phyloP scores from a whole-genome alignment of 352 stramenopile genomes.

The Globisporangium spinosum region DNA sequence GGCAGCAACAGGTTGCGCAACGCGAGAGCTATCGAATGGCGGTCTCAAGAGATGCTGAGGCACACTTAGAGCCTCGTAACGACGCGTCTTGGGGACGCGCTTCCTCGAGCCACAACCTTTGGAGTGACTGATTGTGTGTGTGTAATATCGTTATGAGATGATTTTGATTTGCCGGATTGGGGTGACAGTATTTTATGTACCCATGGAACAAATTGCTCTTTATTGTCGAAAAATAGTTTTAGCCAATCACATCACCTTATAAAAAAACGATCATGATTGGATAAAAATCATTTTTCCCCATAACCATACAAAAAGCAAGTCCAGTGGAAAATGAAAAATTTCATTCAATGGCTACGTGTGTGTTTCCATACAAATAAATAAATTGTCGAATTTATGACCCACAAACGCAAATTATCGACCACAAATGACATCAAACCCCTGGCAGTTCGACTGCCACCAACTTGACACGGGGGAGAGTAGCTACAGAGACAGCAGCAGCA shows the following conservation, averaged over 20 bases:
- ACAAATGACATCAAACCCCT: background rate
- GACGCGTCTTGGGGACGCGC: background rate
- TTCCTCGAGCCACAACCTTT: background rate
- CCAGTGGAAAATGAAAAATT: too few species aligned
- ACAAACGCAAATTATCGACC: background rate
- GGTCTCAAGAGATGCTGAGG: background rate
- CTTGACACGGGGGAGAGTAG: background rate
- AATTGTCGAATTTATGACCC: background rate
- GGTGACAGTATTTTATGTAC: background rate
- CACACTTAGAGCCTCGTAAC: background rate
- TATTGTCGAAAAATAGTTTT: background rate
- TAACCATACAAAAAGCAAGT: too few species aligned
- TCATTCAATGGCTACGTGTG: too few species aligned
- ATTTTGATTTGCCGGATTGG: slow-evolving; percentile 8
- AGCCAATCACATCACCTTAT: background rate
- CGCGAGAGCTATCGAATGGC: background rate
- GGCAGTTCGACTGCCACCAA: background rate
- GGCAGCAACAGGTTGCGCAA: background rate
- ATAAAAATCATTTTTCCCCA: background rate
- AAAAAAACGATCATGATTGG: background rate
- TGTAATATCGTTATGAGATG: background rate
- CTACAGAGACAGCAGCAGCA: background rate
- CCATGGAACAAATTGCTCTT: background rate
- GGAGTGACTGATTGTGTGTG: background rate
- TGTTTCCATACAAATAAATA: too few species aligned